Evolutionary conservation across 2,329 filamentous ascomycete genomes (phyloP).

Genomic region (Davidsoniella virescens): DNA sequence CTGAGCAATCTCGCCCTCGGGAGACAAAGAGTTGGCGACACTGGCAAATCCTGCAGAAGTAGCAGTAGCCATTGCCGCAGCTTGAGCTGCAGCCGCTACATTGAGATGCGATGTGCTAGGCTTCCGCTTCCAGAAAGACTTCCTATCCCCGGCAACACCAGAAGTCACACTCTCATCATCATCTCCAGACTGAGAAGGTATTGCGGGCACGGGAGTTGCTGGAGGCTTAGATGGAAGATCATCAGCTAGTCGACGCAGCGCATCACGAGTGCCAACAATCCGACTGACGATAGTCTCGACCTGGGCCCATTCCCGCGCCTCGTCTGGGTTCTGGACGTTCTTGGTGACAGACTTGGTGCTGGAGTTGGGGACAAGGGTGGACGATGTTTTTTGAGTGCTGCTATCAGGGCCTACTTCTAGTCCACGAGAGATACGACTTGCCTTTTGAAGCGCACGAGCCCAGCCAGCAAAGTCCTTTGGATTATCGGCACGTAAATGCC

Average conservation of each 20-base stretch:
- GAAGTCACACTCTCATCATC: slow-evolving; percentile 18
- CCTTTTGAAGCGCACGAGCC: slow-evolving; percentile 71
- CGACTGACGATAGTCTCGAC: slow-evolving; percentile 75
- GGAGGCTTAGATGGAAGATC: slow-evolving; percentile 55
- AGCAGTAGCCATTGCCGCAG: slow-evolving; percentile 19
- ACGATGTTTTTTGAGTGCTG: slow-evolving; percentile 13
- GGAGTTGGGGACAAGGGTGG: background rate
- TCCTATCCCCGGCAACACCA: slow-evolving; percentile 15
- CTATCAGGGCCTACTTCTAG: slow-evolving; percentile 24
- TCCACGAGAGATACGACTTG: slow-evolving; percentile 49
- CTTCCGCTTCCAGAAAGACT: slow-evolving; percentile 87
- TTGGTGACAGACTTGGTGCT: slow-evolving; percentile 16
- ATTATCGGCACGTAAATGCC: slow-evolving; percentile 77
- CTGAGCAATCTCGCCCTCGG: slow-evolving; percentile 19
- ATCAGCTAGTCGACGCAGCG: slow-evolving; percentile 69
- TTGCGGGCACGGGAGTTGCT: slow-evolving; percentile 18
- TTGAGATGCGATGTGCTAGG: slow-evolving; percentile 36
- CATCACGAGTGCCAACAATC: slow-evolving; percentile 76
- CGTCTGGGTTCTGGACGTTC: slow-evolving; percentile 28
- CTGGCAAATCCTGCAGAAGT: slow-evolving; percentile 25
- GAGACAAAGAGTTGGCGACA: slow-evolving; percentile 18
- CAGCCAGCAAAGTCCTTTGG: slow-evolving; percentile 75
- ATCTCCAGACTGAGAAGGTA: slow-evolving; percentile 28
- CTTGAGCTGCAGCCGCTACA: slow-evolving; percentile 22
- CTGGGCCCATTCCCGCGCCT: slow-evolving; percentile 73